Conservation (phyloP, 805 yeast species). For the Pichia pseudocactophila region DNA sequence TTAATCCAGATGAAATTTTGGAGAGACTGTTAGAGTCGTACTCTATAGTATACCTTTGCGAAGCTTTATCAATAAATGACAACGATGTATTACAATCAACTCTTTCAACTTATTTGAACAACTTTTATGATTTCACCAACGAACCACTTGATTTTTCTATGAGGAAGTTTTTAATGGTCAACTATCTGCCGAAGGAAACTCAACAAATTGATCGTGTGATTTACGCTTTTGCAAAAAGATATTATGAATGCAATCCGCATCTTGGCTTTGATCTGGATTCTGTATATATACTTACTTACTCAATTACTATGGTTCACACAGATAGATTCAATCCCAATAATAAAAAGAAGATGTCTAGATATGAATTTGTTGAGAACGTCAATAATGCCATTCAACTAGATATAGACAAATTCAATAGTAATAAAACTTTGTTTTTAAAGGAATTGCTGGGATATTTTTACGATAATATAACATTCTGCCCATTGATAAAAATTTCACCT, state of each 20-base stretch:
- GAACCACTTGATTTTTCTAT: slow-evolving; percentile 62
- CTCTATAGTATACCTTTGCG: slow-evolving; percentile 20
- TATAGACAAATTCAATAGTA: slow-evolving; percentile 7
- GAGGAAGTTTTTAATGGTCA: slow-evolving; percentile 46
- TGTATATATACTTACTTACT: slow-evolving; percentile 54
- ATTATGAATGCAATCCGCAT: slow-evolving; percentile 34
- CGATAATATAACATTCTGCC: slow-evolving; percentile 56
- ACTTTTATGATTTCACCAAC: slow-evolving; percentile 38
- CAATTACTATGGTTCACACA: slow-evolving; percentile 64
- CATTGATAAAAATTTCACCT: slow-evolving; percentile 36
- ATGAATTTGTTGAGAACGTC: slow-evolving; percentile 45
- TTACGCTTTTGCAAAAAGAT: slow-evolving; percentile 46
- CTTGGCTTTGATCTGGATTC: slow-evolving; percentile 37
- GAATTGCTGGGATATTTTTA: slow-evolving; percentile 48
- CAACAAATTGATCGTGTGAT: slow-evolving; percentile 70
- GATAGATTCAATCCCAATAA: slow-evolving; percentile 63
- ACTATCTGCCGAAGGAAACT: slow-evolving; percentile 59
- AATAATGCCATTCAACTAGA: slow-evolving; percentile 20
- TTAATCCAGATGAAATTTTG: slow-evolving; percentile 27
- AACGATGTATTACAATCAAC: slow-evolving; percentile 19
- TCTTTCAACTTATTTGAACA: slow-evolving; percentile 21
- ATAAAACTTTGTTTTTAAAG: slow-evolving; percentile 25
- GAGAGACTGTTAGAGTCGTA: slow-evolving; percentile 22
- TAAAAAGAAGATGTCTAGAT: slow-evolving; percentile 55
- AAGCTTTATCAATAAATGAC: slow-evolving; percentile 26